Percentiles rank a stretch among this genome's conserved stretches.
These are phyloP conservation scores for Lachancea fermentati DNA, from an alignment of 805 yeast genomes.

Conservation along the genomic window DNA sequence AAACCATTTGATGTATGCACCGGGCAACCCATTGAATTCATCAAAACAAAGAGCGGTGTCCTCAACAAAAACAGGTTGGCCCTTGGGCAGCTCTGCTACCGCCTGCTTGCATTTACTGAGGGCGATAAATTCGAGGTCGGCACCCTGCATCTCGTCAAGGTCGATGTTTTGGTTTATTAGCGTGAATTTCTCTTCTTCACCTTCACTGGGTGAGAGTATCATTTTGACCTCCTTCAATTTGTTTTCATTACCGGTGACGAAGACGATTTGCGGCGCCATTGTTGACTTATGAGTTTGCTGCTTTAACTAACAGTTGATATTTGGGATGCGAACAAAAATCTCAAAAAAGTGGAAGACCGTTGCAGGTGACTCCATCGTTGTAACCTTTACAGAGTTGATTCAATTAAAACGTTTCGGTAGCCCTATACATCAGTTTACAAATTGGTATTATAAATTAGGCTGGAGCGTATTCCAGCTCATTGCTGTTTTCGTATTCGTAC, in stretches of 20 bases:
- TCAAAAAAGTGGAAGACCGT: not conserved
- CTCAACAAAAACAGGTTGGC: slow-evolving; percentile 83
- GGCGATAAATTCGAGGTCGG: slow-evolving; percentile 72
- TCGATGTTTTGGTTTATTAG: slow-evolving; percentile 66
- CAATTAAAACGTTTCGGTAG: too few species aligned
- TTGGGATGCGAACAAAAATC: not conserved
- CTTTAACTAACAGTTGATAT: not conserved
- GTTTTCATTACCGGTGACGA: slow-evolving; percentile 85
- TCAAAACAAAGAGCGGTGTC: slow-evolving; percentile 87
- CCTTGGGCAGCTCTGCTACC: slow-evolving; percentile 57
- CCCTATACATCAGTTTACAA: not conserved
- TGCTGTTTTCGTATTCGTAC: slow-evolving; percentile 92
- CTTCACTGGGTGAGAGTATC: slow-evolving; percentile 47
- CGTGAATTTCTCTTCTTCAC: slow-evolving; percentile 27
- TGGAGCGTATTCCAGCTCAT: slow-evolving; percentile 67
- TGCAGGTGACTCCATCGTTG: not conserved
- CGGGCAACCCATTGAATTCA: slow-evolving; percentile 83
- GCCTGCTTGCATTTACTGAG: slow-evolving; percentile 63
- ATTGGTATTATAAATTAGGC: slow-evolving; percentile 7
- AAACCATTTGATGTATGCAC: slow-evolving; percentile 96
- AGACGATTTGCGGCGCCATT: slow-evolving; percentile 40
- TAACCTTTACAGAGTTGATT: not conserved
- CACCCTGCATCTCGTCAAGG: slow-evolving; percentile 86
- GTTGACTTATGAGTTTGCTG: not conserved
- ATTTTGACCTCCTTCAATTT: slow-evolving; percentile 81